phyloP scores from a whole-genome alignment of 1,284 basidiomycete genomes.

The Trichosporon sp. region DNA sequence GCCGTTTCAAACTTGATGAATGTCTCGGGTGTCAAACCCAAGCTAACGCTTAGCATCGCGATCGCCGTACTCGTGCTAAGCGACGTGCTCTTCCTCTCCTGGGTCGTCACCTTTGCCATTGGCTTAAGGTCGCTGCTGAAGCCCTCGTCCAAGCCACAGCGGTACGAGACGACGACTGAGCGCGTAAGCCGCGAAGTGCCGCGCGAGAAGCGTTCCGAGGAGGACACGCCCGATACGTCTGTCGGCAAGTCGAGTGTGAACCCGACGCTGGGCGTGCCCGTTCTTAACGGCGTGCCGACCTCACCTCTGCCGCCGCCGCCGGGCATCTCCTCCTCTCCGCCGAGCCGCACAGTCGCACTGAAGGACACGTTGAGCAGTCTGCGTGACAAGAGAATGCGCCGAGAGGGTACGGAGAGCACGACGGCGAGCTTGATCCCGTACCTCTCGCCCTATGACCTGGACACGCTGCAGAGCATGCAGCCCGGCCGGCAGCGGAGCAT shows the following conservation, averaged over 20 bases:
- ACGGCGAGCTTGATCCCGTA: constrained; percentile 11
- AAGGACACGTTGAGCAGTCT: not conserved
- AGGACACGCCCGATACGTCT: not conserved
- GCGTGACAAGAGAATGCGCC: not conserved
- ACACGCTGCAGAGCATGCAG: constrained; percentile 7
- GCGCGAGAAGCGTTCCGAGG: not conserved
- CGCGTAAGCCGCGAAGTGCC: not conserved
- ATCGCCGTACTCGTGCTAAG: not conserved
- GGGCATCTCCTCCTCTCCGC: not conserved
- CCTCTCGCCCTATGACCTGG: constrained; percentile 6
- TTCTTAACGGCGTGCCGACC: not conserved
- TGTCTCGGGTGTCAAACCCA: not conserved
- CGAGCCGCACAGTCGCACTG: not conserved
- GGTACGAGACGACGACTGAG: constrained; percentile 5
- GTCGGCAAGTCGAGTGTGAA: constrained; percentile 13
- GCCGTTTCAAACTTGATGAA: not conserved
- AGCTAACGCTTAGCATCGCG: constrained; percentile 3
- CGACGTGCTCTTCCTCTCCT: not conserved
- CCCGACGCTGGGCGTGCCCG: constrained; percentile 5
- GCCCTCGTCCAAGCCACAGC: not conserved
- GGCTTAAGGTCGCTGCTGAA: not conserved
- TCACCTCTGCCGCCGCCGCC: not conserved
- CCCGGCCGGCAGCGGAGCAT: not conserved
- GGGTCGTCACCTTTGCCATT: not conserved
- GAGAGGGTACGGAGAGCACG: constrained; percentile 5